Base-by-base conservation (phyloP, 2,329 filamentous ascomycete genomes). In the Fusarium duplospermum region DNA sequence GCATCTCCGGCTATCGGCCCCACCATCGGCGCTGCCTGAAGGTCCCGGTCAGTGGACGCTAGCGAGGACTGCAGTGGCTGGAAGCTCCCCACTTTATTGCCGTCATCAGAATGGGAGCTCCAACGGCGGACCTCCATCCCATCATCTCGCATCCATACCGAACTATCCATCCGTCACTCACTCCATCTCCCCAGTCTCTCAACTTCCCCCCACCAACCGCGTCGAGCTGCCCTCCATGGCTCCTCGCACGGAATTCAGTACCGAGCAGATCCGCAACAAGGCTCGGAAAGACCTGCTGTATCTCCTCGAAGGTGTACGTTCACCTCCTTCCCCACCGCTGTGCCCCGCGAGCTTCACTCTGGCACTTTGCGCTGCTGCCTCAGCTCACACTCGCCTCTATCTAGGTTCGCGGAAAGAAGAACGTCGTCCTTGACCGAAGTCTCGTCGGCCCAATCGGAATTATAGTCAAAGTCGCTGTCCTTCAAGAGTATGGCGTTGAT, bases 371-470 rank as follows among this genome's bases (percentile, higher is more conserved):
- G 33, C 52, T 22, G 38, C 45, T 56, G 62, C 31, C 40, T 52
- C 60, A 66, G 58, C 70, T 73, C 64, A 75, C 66, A 35, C n/a
- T 57, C 33, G 16, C 47, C 33, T 52, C n/a, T 62, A 38, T 59
- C 52, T 80, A 99, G 96, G 94, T 98, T 75, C 94, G 96, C 81
- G 97, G 97, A 77, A 99, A 98, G 90, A 99, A 99, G 89, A 98
- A 98, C 80, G 88, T 99, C 71, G 93, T 99, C 62, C 93, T 99
- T 80, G 96, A 98, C 82, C 94, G 93, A 83, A 92, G 92, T 78
- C 89, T 99, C 77, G 95, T 96, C 76, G 96, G 96, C 27, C 94
- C 95, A 33, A 89, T 99, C 76, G 94, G 95, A 69, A 89, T 96
- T 69, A 93, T 99, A 76, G 94, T 97, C 85, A 98, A 98, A 83